phyloP scores from a whole-genome alignment of 2,329 filamentous ascomycete species.

The Paraphaeosphaeria minitans region DNA sequence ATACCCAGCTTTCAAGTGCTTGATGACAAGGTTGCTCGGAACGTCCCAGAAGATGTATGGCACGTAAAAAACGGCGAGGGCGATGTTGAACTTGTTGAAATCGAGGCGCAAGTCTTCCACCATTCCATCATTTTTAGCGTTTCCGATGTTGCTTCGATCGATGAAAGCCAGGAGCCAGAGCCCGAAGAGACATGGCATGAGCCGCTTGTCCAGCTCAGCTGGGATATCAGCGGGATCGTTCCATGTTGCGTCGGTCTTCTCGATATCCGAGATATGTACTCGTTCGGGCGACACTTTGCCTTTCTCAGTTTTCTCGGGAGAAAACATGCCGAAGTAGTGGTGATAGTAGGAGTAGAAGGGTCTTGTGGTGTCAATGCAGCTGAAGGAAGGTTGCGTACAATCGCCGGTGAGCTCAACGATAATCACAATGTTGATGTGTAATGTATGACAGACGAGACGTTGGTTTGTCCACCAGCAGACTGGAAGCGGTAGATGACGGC shows the following conservation, averaged over 20 bases:
- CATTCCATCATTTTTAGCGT: slow-evolving; percentile 52
- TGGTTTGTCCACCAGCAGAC: background rate
- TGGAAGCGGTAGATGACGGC: slow-evolving; percentile 1
- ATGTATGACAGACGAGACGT: background rate
- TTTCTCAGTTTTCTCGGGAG: background rate
- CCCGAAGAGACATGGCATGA: slow-evolving; percentile 54
- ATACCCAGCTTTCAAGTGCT: slow-evolving; percentile 47
- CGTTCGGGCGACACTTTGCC: background rate
- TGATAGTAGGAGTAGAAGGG: background rate
- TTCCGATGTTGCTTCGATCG: slow-evolving; percentile 51
- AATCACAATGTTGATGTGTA: background rate
- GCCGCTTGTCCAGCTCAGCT: slow-evolving; percentile 39
- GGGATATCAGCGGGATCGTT: slow-evolving; percentile 8
- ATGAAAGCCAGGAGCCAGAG: slow-evolving; percentile 57
- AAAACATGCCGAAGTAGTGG: background rate
- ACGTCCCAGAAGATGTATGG: slow-evolving; percentile 51
- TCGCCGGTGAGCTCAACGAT: background rate
- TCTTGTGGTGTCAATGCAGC: background rate
- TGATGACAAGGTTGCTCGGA: slow-evolving; percentile 49
- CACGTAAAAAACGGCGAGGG: slow-evolving; percentile 53
- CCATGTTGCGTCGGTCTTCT: slow-evolving; percentile 20
- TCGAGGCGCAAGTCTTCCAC: slow-evolving; percentile 46
- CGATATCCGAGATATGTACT: slow-evolving; percentile 13
- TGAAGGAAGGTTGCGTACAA: background rate
- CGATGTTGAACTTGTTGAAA: slow-evolving; percentile 50